These are phyloP conservation scores for Cutaneotrichosporon dermatis DNA, from an alignment of 1,284 basidiomycete genomes.

Conservation along the genomic window DNA sequence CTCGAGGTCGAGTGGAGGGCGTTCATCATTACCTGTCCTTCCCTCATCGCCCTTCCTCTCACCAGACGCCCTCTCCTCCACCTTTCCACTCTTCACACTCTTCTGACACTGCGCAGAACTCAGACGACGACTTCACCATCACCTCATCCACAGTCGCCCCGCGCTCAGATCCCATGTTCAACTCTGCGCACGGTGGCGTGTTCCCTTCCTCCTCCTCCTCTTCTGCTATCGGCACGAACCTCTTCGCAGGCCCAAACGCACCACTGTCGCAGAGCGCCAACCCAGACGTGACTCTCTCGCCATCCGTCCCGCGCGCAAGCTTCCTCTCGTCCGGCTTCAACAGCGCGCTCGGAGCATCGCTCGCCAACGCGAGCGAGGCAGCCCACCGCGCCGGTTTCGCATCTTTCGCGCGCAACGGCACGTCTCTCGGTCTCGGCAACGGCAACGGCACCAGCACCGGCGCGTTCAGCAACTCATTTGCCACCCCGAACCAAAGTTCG, in stretches of 20 bases:
- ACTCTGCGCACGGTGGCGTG: too few relatives aligned
- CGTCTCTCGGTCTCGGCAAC: too few relatives aligned
- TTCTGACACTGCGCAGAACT: background rate
- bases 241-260: background rate
- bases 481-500: background rate
- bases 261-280: background rate
- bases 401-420: background rate
- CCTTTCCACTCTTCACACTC: background rate
- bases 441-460: too few relatives aligned
- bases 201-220: too few relatives aligned
- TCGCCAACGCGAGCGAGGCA: constrained; percentile 1
- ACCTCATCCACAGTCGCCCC: constrained; percentile 8
- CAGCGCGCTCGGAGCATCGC: background rate
- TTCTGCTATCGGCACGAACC: too few relatives aligned
- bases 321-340: background rate
- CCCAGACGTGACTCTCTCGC: too few relatives aligned
- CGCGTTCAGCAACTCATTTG: background rate
- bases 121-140: constrained; percentile 9
- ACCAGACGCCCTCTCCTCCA: too few relatives aligned
- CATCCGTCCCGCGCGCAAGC: background rate
- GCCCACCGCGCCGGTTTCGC: background rate
- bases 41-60: too few relatives aligned
- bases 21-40: too few relatives aligned
- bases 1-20: too few relatives aligned
- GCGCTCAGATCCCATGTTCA: background rate